Base-by-base conservation (phyloP, 2,329 filamentous ascomycete species). In the Juglanconis oblonga region DNA sequence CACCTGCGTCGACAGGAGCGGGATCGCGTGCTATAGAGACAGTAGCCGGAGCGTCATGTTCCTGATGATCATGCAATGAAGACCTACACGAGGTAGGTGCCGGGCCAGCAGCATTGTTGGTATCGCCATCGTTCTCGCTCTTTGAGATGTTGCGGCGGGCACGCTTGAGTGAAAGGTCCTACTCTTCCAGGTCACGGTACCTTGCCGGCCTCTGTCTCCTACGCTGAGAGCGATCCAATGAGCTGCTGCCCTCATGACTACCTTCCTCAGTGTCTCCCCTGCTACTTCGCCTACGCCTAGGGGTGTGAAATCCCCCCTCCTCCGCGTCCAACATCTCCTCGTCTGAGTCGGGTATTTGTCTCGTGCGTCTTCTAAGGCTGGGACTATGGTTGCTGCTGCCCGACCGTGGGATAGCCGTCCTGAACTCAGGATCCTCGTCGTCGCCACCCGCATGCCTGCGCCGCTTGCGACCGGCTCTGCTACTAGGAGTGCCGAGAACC, bases 151-250 rank as follows among this genome's bases (percentile, higher is more conserved):
- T 57, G 42, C 53, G 48, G 45, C 45, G 6, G 29, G 36, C 36
- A 44, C 47, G 53, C 58, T 44, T 54, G 29, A 5, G 36, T 35
- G 57, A 52, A 55, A 61, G 52, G 47, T 61, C 61, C 61, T 63
- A 63, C 54, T 63, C 61, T 49, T 59, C 62, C 56, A 42, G 29
- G 29, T 62, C 59, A 45, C 62, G 62, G 56, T 64, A 64, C 40
- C 62, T 58, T 36, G 62, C 62, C 42, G 62, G 62, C 50, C 52
- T 64, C 56, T 62, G 59, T 33, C 62, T 59, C 42, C 50, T 55
- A n/a, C 62, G 59, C 17, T 61, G 59, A 32, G 62, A 62, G n/a
- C 62, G 62, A 35, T 59, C 56, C 24, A 59, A 29, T 2, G 56
- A 53, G 40, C 59, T 59, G 36, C 53, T 61, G 35, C 59, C 61